A percentile compares a stretch with the other conserved stretches of the same genome.
Conservation (phyloP, 2,329 filamentous ascomycete species). For the Phaeomoniella chlamydospora region DNA sequence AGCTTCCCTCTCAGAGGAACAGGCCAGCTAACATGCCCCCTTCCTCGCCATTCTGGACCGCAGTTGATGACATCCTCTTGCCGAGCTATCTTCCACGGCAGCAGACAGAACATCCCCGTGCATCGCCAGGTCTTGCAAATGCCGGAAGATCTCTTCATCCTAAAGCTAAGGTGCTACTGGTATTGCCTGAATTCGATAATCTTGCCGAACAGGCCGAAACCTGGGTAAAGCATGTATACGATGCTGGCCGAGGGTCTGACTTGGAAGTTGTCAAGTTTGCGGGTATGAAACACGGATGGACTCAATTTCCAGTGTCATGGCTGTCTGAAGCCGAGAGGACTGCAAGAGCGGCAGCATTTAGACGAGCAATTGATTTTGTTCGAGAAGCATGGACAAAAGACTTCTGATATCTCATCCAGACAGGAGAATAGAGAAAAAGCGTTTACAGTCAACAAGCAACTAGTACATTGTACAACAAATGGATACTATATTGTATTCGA, state of each 20-base stretch:
- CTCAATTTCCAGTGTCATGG: constrained; percentile 12
- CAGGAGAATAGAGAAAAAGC: too few species aligned
- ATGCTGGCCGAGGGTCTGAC: constrained; percentile 7
- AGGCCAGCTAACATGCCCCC: constrained; percentile 8
- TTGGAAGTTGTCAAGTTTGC: constrained; percentile 9
- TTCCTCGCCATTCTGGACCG: constrained; percentile 6
- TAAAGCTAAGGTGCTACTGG: constrained; percentile 9
- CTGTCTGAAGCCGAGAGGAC: constrained; percentile 5
- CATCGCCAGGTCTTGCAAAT: constrained; percentile 10
- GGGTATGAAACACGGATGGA: constrained; percentile 12
- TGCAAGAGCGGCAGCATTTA: background rate
- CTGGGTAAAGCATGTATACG: constrained; percentile 10
- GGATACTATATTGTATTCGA: too few species aligned
- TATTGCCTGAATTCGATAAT: constrained; percentile 11
- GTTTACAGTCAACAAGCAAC: too few species aligned
- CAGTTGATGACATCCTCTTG: constrained; percentile 10
- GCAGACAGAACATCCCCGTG: constrained; percentile 6
- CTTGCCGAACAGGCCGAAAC: constrained; percentile 8
- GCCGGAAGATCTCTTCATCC: constrained; percentile 7
- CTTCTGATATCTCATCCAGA: too few species aligned
- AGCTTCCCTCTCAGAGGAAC: constrained; percentile 10
- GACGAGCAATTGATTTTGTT: background rate
- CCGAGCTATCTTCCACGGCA: constrained; percentile 11
- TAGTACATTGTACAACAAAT: too few species aligned
- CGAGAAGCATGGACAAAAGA: background rate